These are phyloP conservation scores for Leucosporidium scottii DNA, from an alignment of 768 basidiomycete genomes.

Conservation along the genomic window DNA sequence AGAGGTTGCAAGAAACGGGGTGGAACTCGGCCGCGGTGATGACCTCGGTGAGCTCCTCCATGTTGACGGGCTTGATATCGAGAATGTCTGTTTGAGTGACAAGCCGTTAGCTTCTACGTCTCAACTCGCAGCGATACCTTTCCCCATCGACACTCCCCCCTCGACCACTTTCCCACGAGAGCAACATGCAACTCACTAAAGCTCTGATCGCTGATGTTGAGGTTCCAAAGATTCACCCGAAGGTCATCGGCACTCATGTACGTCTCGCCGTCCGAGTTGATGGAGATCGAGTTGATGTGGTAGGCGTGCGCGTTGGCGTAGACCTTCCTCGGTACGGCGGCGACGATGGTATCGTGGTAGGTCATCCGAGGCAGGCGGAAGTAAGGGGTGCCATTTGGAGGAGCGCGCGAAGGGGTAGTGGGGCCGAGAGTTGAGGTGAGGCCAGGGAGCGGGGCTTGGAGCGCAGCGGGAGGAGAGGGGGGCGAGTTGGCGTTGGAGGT, in stretches of 20 bases:
- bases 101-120: conserved; percentile 2
- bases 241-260: conserved; percentile 99
- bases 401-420: neutral
- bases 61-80: conserved; percentile 98
- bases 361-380: conserved; percentile 84
- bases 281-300: conserved; percentile 98
- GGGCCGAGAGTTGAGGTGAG: conserved; percentile 16
- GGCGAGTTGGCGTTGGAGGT: conserved; percentile 44
- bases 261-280: conserved; percentile 98
- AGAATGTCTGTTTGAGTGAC: conserved; percentile 73
- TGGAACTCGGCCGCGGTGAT: conserved; percentile 99
- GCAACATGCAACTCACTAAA: conserved; percentile 66
- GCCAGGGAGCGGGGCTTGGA: conserved; percentile 15
- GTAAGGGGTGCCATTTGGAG: conserved; percentile 36
- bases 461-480: conserved; percentile 53
- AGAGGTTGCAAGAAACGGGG: conserved; percentile 91
- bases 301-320: conserved; percentile 99
- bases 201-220: conserved; percentile 96
- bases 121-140: neutral
- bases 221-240: conserved; percentile 94
- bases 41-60: conserved; percentile 99
- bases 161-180: neutral
- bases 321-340: conserved; percentile 95
- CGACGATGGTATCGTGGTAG: conserved; percentile 94
- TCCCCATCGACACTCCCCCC: neutral